These are phyloP conservation scores for Diaporthe vaccinii DNA, from an alignment of 2,329 filamentous ascomycete species.

Conservation along the genomic window DNA sequence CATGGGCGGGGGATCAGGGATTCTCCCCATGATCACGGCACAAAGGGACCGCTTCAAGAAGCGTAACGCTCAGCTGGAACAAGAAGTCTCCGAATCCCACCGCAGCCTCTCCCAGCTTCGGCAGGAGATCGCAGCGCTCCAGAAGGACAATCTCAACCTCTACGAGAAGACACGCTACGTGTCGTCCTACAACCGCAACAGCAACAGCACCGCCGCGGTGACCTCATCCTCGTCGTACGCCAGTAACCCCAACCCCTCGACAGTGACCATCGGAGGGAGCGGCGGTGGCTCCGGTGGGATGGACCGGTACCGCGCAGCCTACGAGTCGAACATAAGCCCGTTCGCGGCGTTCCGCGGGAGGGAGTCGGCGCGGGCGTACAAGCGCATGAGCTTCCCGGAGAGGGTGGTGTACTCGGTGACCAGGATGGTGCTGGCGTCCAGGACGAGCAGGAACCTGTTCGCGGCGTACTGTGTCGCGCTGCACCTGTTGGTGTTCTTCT, in stretches of 20 bases:
- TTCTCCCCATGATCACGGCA: conserved; percentile 97
- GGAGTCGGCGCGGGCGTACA: conserved; percentile 90
- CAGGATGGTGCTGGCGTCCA: conserved; percentile 88
- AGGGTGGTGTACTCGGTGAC: conserved; percentile 91
- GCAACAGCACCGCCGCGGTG: conserved; percentile 60
- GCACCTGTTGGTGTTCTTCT: conserved; percentile 88
- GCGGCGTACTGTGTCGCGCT: conserved; percentile 91
- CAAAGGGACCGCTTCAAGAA: conserved; percentile 99
- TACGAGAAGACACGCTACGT: conserved; percentile 99
- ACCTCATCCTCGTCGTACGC: conserved; percentile 72
- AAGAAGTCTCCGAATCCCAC: conserved; percentile 88
- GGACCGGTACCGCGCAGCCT: conserved; percentile 90
- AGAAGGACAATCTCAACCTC: conserved; percentile 94
- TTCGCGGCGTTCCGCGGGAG: conserved; percentile 97
- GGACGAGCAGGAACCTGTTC: conserved; percentile 93
- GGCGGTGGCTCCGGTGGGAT: conserved; percentile 66
- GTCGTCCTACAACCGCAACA: conserved; percentile 87
- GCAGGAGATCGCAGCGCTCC: conserved; percentile 90
- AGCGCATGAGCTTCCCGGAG: conserved; percentile 93
- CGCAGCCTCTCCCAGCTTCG: conserved; percentile 86
- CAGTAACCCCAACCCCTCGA: conserved; percentile 81
- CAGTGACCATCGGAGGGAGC: conserved; percentile 71
- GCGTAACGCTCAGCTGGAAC: conserved; percentile 90
- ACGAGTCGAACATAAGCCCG: conserved; percentile 94
- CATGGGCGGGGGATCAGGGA: conserved; percentile 83